Base-by-base conservation (phyloP, 2,329 filamentous ascomycete species). In the Rhynchosporium agropyri region DNA sequence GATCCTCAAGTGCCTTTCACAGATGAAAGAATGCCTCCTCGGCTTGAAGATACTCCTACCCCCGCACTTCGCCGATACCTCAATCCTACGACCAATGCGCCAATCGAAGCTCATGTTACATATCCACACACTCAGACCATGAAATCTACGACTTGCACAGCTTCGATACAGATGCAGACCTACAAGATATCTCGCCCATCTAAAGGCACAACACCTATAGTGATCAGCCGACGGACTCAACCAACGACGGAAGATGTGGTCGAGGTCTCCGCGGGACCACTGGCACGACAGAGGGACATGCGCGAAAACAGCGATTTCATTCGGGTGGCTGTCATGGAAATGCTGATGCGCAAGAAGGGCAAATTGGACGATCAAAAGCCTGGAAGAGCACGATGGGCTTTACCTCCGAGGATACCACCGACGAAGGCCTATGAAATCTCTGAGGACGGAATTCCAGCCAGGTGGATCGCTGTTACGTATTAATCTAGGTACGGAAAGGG, bases 221-320 rank as follows among this genome's bases (percentile, higher is more conserved):
- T 72, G 8, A 72, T 70, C 26, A 74, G 70, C 60, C 69, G 67
- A 33, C 71, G 70, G n/a, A 72, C 72, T 28, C 64, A 68, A 58
- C 60, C 67, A 20, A 68, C 68, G 3, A 51, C 70, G 7, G 70
- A 73, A 33, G 70, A 75, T 4, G 70, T 74, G 38, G 70, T 76
- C 26, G 69, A 73, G 33, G 43, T 77, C 72, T 59, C 78, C 53
- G 65, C 70, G 55, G 79, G 58, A 76, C 83, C 45, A 78, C 80
- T 53, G 75, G 79, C 68, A 69, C 83, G 86, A 28, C 87, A 88
- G 74, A 82, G 87, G 53, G 87, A 89, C 73, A 83, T 88, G 79
- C 84, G 87, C 36, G 87, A 89, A 74, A 89, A 89, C 68, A 82
- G 86, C 46, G 86, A 89, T 70, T 89, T 89, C 71, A 89, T 89